Evolutionary conservation across 139 green algal species (phyloP), one percentile per base, ranked within the genome.

Genomic region (Auxenochlorella pyrenoidosa): DNA sequence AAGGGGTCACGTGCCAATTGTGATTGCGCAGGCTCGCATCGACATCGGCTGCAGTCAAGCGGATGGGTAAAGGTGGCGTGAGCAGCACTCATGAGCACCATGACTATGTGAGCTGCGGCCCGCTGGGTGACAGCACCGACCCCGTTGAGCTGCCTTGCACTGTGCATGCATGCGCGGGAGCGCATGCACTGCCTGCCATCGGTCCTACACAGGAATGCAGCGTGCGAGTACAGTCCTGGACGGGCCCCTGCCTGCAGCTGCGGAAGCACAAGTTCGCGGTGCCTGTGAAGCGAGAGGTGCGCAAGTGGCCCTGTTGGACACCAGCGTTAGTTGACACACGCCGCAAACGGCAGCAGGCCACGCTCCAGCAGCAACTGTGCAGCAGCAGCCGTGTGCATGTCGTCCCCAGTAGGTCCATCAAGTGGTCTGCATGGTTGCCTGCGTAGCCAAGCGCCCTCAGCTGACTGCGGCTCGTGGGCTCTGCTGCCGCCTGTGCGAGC

Each of bases 31-130:
- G 47, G 47, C 47, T 54, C 47, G 10, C 32, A 38, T 15, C 66
- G 40, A 3, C 66, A 41, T n/a, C 66, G 44, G 68, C 68, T 44
- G 24, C 41, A 79, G 28, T 22, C 38, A 85, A 59, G 59, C 54
- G 13, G 15, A 63, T 63, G 54, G 54, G 54, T 13, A 63, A 63
- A 13, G 54, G 54, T 24, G 54, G 54, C 15, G 79, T 85, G 24
- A 75, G 59, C 36, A 43, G 24, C 21, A 86, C 82, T 0, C 82
- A 86, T 30, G 82, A 86, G 66, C 82, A 86, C n/a, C 82, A 79
- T 13, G 80, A 85, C 15, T 85, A 85, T 22, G 34, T 84, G 40
- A 79, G 73, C n/a, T 24, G 28, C 63, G 2, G 26, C 63, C 32
- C 19, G 1, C 66, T 34, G 5, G 15, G 4, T 73, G 66, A 32